A percentile compares a stretch with the other conserved stretches of the same genome.
Conservation (phyloP, 2,329 filamentous ascomycete genomes). For the Lasiodiplodia gonubiensis region DNA sequence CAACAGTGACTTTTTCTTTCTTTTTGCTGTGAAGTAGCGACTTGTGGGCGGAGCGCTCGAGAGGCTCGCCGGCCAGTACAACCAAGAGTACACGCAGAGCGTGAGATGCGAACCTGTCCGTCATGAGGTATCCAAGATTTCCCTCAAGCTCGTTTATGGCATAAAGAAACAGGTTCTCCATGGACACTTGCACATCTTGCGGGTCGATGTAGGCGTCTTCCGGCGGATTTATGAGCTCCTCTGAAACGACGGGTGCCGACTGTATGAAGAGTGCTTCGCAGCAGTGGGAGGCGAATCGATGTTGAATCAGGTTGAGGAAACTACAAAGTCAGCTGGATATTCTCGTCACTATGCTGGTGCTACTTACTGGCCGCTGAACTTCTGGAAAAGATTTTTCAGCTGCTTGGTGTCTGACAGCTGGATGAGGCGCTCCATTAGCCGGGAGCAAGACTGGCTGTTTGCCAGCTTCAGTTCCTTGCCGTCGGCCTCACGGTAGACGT, state of each 20-base stretch:
- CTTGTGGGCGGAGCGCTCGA: conserved; percentile 67
- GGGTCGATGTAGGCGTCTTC: conserved; percentile 49
- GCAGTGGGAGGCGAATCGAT: conserved; percentile 96
- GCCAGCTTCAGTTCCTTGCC: conserved; percentile 96
- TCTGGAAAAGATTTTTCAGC: conserved; percentile 84
- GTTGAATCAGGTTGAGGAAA: conserved; percentile 87
- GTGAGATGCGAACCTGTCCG: conserved; percentile 89
- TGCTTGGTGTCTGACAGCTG: conserved; percentile 77
- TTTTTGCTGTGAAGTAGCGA: conserved; percentile 87
- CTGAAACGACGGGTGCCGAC: conserved; percentile 77
- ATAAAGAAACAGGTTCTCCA: conserved; percentile 84
- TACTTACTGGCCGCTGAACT: conserved; percentile 76
- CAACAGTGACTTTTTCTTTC: conserved; percentile 77
- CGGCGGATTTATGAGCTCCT: conserved; percentile 66
- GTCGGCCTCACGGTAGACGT: conserved; percentile 82
- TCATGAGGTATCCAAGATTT: conserved; percentile 81
- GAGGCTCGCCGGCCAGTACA: conserved; percentile 80
- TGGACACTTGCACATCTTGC: conserved; percentile 63
- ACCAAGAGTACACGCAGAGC: conserved; percentile 84
- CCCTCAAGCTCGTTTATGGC: conserved; percentile 88
- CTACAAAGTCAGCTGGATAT: conserved; percentile 43
- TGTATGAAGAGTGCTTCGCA: conserved; percentile 91
- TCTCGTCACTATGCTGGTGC: neutral
- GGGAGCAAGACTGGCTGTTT: conserved; percentile 92
- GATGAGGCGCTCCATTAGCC: conserved; percentile 90